A percentile compares a stretch with the other conserved stretches of the same genome.
Conservation (phyloP, 1,139 yeast genomes). For the Lodderomyces beijingensis region DNA sequence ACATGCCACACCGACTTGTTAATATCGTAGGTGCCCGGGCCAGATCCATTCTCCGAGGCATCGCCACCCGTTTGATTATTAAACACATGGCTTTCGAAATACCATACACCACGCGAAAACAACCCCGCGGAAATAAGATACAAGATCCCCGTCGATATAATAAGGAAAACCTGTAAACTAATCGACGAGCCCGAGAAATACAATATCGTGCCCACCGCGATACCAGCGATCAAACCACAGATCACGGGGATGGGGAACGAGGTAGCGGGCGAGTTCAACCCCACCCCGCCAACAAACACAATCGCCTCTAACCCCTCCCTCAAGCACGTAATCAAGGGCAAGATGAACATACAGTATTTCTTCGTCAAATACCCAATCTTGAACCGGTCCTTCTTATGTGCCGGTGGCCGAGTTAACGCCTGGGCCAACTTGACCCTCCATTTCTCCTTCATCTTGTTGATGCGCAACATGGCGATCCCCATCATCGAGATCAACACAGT, state of each 20-base stretch:
- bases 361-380: slow-evolving; percentile 36
- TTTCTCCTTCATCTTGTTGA: slow-evolving; percentile 82
- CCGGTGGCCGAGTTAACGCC: slow-evolving; percentile 48
- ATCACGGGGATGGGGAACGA: slow-evolving; percentile 84
- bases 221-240: slow-evolving; percentile 66
- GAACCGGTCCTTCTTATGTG: slow-evolving; percentile 22
- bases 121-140: slow-evolving; percentile 81
- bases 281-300: slow-evolving; percentile 83
- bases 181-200: slow-evolving; percentile 69
- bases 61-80: slow-evolving; percentile 70
- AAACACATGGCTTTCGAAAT: slow-evolving; percentile 60
- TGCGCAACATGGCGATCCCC: slow-evolving; percentile 86
- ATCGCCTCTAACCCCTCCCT: slow-evolving; percentile 89
- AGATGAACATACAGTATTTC: slow-evolving; percentile 67
- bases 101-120: slow-evolving; percentile 85
- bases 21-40: slow-evolving; percentile 83
- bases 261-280: slow-evolving; percentile 66
- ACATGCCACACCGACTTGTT: slow-evolving; percentile 77
- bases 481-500: slow-evolving; percentile 72
- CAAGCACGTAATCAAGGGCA: slow-evolving; percentile 74
- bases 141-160: slow-evolving; percentile 71
- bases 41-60: slow-evolving; percentile 78
- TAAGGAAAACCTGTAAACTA: slow-evolving; percentile 70
- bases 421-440: slow-evolving; percentile 83
- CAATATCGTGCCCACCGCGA: slow-evolving; percentile 54